These are phyloP conservation scores for Phlebiopsis gigantea DNA, from an alignment of 768 basidiomycete genomes.

Conservation along the genomic window DNA sequence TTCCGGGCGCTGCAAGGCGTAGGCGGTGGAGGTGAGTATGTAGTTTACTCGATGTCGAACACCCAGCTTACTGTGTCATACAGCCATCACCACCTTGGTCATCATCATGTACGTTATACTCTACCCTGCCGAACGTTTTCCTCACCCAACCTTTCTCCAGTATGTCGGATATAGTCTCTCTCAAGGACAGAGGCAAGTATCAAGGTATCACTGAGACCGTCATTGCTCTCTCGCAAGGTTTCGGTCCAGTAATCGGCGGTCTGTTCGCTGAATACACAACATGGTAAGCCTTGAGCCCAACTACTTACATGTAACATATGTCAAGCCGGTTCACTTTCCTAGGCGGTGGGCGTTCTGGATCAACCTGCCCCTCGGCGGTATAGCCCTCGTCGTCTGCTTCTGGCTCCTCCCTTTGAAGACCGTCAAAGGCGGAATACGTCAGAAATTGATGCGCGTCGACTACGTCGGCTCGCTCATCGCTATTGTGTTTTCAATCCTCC, in stretches of 20 bases:
- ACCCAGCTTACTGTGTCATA: neutral
- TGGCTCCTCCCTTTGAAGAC: constrained; percentile 19
- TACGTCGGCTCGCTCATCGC: constrained; percentile 15
- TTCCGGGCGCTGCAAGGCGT: neutral
- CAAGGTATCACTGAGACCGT: constrained; percentile 24
- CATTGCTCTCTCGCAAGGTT: constrained; percentile 14
- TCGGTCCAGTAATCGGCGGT: constrained; percentile 17
- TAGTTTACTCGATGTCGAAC: neutral
- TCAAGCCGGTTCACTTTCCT: too few species aligned
- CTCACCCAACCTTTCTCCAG: neutral
- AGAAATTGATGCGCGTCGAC: constrained; percentile 15
- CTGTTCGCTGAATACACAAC: constrained; percentile 15
- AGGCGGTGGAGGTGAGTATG: neutral
- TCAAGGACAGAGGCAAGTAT: constrained; percentile 9
- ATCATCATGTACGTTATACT: neutral
- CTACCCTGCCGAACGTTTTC: neutral
- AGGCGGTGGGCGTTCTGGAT: constrained; percentile 20
- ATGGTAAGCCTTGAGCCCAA: neutral
- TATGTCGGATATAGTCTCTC: neutral
- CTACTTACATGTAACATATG: neutral
- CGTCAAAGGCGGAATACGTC: constrained; percentile 15
- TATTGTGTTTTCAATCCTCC: constrained; percentile 6
- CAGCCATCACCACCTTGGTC: neutral
- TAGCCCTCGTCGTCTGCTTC: constrained; percentile 17
- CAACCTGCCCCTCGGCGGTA: constrained; percentile 23